A percentile compares a stretch with the other conserved stretches of the same genome.
Conservation (phyloP, 768 basidiomycete genomes). For the Pisolithus orientalis region DNA sequence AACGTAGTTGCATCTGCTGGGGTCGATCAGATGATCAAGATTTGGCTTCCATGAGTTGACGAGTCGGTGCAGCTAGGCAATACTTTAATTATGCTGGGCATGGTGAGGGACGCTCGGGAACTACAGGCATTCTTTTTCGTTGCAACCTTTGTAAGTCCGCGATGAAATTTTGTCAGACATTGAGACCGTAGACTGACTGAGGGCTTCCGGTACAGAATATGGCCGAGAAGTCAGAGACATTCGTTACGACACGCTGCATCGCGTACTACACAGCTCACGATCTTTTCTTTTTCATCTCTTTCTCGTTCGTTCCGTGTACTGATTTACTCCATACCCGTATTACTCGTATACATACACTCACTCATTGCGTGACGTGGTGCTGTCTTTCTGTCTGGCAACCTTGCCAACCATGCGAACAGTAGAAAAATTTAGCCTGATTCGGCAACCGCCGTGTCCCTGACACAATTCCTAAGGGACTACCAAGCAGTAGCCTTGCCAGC, state of each 20-base stretch:
- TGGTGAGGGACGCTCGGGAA: conserved; percentile 1
- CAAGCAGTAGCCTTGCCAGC: background rate
- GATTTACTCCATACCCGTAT: conserved; percentile 27
- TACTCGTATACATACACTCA: conserved; percentile 20
- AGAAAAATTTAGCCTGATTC: background rate
- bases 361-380: too few species aligned
- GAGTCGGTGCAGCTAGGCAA: background rate
- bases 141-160: conserved; percentile 12
- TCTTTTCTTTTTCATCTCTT: conserved; percentile 18
- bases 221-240: conserved; percentile 6
- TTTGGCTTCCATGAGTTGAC: conserved; percentile 48
- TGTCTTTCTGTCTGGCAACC: too few species aligned
- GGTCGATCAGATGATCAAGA: conserved; percentile 61
- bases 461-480: background rate
- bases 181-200: background rate
- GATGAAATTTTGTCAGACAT: background rate
- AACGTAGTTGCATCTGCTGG: conserved; percentile 68
- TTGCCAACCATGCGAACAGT: background rate
- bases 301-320: conserved; percentile 7
- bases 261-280: conserved; percentile 21
- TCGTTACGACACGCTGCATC: conserved; percentile 22
- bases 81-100: conserved; percentile 1
- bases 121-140: conserved; percentile 9
- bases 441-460: background rate
- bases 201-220: background rate